Evolutionary conservation across 202 grass and related monocot genomes (phyloP).

Genomic region (Schoenoplectus triqueter): DNA sequence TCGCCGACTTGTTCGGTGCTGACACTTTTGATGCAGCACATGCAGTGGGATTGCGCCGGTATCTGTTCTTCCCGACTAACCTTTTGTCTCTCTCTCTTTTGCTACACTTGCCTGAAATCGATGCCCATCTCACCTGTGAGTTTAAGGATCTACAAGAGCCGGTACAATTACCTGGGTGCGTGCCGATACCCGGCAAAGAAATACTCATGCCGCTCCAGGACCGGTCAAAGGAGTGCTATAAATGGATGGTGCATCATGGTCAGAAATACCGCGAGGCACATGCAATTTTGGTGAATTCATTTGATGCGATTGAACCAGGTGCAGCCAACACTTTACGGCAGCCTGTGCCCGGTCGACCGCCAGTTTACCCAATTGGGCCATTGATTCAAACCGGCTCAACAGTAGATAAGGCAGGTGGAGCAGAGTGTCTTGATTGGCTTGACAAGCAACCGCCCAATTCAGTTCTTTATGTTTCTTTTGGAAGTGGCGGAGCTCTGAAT

Average conservation of each 20-base stretch:
- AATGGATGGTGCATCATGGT: constrained; percentile 50
- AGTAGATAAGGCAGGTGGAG: background rate
- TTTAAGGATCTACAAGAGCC: constrained; percentile 48
- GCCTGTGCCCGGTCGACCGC: background rate
- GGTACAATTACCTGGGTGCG: constrained; percentile 62
- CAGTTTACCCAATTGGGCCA: constrained; percentile 61
- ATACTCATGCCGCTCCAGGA: constrained; percentile 46
- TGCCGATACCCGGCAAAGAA: constrained; percentile 50
- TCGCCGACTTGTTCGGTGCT: constrained; percentile 57
- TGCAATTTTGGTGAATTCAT: constrained; percentile 71
- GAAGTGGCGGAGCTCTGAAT: constrained; percentile 55
- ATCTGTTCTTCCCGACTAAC: constrained; percentile 70
- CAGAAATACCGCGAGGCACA: constrained; percentile 25
- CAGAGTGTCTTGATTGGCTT: constrained; percentile 53
- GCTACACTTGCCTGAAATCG: constrained; percentile 58
- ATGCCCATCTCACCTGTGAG: constrained; percentile 41
- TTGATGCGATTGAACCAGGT: constrained; percentile 51
- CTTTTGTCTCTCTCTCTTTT: constrained; percentile 53
- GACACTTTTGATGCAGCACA: constrained; percentile 43
- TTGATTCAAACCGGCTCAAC: constrained; percentile 12
- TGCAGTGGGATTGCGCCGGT: constrained; percentile 44
- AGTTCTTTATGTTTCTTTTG: constrained; percentile 71
- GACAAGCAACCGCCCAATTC: constrained; percentile 52
- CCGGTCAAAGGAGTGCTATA: constrained; percentile 42
- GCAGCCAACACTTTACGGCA: background rate